Conservation (phyloP, 75 land plant genomes). For the Sequoia sempervirens region DNA sequence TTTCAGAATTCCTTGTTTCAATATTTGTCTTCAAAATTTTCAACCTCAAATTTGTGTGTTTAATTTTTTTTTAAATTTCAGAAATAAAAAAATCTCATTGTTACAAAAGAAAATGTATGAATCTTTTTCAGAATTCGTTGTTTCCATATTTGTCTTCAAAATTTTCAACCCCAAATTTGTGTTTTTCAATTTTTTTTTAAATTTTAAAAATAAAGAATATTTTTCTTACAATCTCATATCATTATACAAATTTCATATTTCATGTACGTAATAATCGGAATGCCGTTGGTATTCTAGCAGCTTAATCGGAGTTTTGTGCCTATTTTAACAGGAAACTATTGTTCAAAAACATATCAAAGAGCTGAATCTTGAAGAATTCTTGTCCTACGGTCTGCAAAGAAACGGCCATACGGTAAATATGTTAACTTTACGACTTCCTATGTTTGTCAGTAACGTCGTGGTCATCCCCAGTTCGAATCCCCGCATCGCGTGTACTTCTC, state of each 20-base stretch:
- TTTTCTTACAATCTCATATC: no score
- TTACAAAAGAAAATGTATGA: constrained; percentile 60
- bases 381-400: constrained; percentile 55
- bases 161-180: no score
- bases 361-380: constrained; percentile 58
- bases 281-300: no score
- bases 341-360: constrained; percentile 51
- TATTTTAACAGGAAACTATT: constrained; percentile 30
- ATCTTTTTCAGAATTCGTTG: not conserved
- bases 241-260: no score
- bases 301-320: not conserved
- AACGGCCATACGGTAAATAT: constrained; percentile 16
- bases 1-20: not conserved
- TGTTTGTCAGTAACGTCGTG: no score
- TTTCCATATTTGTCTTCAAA: no score
- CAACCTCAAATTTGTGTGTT: no score
- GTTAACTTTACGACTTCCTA: not conserved
- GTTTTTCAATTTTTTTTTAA: no score
- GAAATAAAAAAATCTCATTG: no score
- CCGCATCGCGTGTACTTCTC: not conserved
- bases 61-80: no score
- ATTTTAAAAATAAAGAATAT: no score
- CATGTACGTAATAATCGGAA: not conserved
- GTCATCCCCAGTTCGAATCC: not conserved
- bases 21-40: no score